Evolutionary conservation across 441 rosid species (phyloP), one percentile per base, ranked within the genome.

Genomic region (Eruca vesicaria): DNA sequence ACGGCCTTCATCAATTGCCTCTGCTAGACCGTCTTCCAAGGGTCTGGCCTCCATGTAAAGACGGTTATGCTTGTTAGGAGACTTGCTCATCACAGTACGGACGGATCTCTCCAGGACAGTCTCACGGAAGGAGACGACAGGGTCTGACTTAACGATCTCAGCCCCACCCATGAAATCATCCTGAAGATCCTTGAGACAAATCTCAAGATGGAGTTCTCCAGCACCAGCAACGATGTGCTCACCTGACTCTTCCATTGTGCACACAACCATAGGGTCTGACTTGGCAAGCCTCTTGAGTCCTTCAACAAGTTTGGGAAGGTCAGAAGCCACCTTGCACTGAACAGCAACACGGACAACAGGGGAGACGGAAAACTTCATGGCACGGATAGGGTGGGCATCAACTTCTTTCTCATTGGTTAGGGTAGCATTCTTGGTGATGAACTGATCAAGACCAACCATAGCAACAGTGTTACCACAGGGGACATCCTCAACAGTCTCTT

Each of bases 311-410:
- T 79, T 79, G 52, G 82, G 79, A 28, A 50, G 56, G 20, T 50
- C 56, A 18, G 56, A 50, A 2, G 56, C 56, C 2, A 50, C 23
- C 56, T 50, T 50, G 56, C 56, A 50, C 56, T 50, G 56, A 50
- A 50, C 56, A 50, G 56, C 56, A 18, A 50, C 56, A 50, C 56
- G 56, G 10, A 50, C 56, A 18, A 50, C 56, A 50, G 56, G 56
- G 23, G 82, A 79, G 2, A 79, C 82, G 0, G 82, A 79, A 18
- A 79, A 79, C 73, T 79, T 79, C 82, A 79, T 79, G 0, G 82
- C 82, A 60, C 82, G 82, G 23, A 79, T 79, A 43, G 82, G 79
- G 41, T 79, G 82, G 26, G 82, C 82, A 70, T 79, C 82, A n/a
- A 75, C 82, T 60, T 79, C 79, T 14, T 66, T 79, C 82, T 79